Evolutionary conservation across 805 yeast genomes (phyloP).

Genomic region (Pichia paraexigua): DNA sequence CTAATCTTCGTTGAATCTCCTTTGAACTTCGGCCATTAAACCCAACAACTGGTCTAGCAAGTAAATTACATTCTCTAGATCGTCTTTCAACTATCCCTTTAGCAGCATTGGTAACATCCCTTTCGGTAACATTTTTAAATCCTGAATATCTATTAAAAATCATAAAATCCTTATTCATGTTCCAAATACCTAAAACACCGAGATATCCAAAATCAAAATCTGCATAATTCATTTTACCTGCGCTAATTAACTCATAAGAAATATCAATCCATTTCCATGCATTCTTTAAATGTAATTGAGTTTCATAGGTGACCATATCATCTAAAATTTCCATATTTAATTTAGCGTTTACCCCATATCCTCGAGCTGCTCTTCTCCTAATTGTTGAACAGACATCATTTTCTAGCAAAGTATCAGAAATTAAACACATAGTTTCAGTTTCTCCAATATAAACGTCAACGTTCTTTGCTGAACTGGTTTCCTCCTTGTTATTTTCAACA

Average conservation of each 20-base stretch:
- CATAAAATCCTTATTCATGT: slow-evolving; percentile 47
- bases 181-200: slow-evolving; percentile 90
- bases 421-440: slow-evolving; percentile 12
- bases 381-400: slow-evolving; percentile 72
- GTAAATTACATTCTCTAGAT: slow-evolving; percentile 37
- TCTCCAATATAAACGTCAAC: slow-evolving; percentile 22
- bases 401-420: slow-evolving; percentile 34
- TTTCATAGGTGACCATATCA: slow-evolving; percentile 40
- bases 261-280: slow-evolving; percentile 90
- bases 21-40: slow-evolving; percentile 39
- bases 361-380: slow-evolving; percentile 59
- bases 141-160: slow-evolving; percentile 35
- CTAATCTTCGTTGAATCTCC: slow-evolving; percentile 63
- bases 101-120: slow-evolving; percentile 42
- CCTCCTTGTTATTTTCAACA: slow-evolving; percentile 1
- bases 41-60: slow-evolving; percentile 35
- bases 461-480: background rate
- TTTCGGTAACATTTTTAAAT: slow-evolving; percentile 27
- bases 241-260: slow-evolving; percentile 55
- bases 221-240: slow-evolving; percentile 60
- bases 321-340: slow-evolving; percentile 55
- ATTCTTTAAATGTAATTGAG: slow-evolving; percentile 53
- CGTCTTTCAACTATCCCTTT: slow-evolving; percentile 38
- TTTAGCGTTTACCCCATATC: slow-evolving; percentile 65
- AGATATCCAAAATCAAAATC: slow-evolving; percentile 76